Base-by-base conservation (phyloP, 257 asterid species). In the Jacaranda copaia region DNA sequence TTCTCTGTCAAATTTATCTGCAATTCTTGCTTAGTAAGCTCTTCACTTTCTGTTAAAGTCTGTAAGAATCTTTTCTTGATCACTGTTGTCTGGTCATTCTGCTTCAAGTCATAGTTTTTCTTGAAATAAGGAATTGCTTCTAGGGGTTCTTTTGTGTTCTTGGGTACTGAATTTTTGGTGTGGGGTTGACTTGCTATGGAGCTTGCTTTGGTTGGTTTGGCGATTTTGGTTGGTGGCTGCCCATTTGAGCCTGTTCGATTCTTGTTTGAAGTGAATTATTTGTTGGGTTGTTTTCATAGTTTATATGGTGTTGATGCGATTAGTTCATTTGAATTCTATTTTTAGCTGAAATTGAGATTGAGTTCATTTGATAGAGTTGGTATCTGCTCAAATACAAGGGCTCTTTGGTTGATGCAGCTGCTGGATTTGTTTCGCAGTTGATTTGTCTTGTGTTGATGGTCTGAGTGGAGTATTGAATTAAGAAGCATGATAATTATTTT, bases 21-120 rank as follows among this genome's bases (percentile, higher is more conserved):
- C 65, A 49, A 9, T 39, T 52, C 64, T 55, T 52, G 15, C 53
- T 57, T 38, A 55, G 84, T 80, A 65, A 75, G 84, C 42, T 75
- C 46, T n/a, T 15, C 32, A 36, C 13, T 58, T 68, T 35, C 57
- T 46, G 76, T 49, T 56, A 43, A 18, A 51, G 59, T 60, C 77
- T 63, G 63, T 70, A 0, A 16, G 62, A 20, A 19, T 48, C 16
- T 19, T n/a, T 3, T 64, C 16, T 43, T 35, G 36, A 45, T 18
- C 20, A 3, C 13, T 8, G 13, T 20, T n/a, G 43, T 55, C 16
- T 36, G 52, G 42, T 71, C 4, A 0, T 20, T 62, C 4, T 68
- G 75, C 36, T 49, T 32, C 25, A 49, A 39, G 25, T 36, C 5
- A 2, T 40, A 2, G 65, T 2, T 19, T 19, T 16, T 70, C 20